phyloP scores from a whole-genome alignment of 495 filamentous ascomycete species.

The Trichoderma asperelloides region DNA sequence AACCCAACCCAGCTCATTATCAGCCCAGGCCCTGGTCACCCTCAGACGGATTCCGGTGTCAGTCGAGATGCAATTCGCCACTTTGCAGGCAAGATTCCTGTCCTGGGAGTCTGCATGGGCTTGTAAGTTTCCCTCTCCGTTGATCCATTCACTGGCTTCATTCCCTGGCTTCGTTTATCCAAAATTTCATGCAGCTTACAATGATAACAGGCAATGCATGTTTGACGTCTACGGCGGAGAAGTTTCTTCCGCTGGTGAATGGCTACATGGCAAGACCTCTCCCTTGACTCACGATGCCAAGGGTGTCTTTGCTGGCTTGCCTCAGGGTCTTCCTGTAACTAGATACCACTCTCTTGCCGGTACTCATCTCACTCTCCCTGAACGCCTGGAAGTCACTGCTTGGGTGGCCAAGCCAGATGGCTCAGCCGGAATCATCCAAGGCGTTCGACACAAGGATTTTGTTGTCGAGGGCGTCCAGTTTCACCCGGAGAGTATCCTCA shows the following conservation, averaged over 20 bases:
- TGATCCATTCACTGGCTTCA: neutral
- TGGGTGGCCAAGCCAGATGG: conserved; percentile 62
- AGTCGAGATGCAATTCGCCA: conserved; percentile 83
- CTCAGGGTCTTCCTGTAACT: conserved; percentile 75
- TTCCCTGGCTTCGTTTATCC: neutral
- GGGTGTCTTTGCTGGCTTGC: conserved; percentile 73
- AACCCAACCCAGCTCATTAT: conserved; percentile 90
- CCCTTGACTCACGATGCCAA: conserved; percentile 77
- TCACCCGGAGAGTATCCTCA: conserved; percentile 94
- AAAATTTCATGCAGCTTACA: neutral
- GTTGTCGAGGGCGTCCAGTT: conserved; percentile 93
- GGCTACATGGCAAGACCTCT: conserved; percentile 94
- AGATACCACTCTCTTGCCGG: conserved; percentile 95
- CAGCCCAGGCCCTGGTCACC: conserved; percentile 91
- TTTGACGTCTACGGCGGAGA: conserved; percentile 84
- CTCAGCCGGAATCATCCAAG: conserved; percentile 84
- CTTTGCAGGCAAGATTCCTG: conserved; percentile 91
- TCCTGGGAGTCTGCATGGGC: conserved; percentile 98
- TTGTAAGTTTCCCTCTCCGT: conserved; percentile 47
- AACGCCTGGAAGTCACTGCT: conserved; percentile 84
- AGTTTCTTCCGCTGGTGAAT: conserved; percentile 90
- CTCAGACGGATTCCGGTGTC: conserved; percentile 79
- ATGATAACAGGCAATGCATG: conserved; percentile 64
- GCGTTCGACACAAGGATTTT: conserved; percentile 84
- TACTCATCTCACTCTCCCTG: conserved; percentile 79